These are phyloP conservation scores for Scedosporium boydii DNA, from an alignment of 2,329 filamentous ascomycete genomes.

Conservation along the genomic window DNA sequence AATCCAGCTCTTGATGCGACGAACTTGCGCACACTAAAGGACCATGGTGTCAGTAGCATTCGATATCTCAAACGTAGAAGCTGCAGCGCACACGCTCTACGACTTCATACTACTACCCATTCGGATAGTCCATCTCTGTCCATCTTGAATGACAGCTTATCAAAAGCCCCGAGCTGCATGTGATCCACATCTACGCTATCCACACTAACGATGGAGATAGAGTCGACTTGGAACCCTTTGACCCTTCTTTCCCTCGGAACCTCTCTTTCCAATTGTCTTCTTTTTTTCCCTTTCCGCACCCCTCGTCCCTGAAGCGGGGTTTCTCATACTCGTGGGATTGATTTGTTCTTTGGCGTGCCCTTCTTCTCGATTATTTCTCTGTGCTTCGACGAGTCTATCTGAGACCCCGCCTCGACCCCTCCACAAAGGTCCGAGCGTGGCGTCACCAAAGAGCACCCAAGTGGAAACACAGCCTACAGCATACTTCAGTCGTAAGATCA, in stretches of 20 bases:
- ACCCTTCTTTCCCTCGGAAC: not conserved
- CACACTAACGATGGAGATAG: not conserved
- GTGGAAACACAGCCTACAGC: not conserved
- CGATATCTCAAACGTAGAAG: not conserved
- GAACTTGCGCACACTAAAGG: too few species aligned
- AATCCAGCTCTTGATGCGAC: too few species aligned
- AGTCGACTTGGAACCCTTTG: not conserved
- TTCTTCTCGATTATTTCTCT: not conserved
- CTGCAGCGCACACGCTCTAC: not conserved
- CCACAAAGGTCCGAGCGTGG: not conserved
- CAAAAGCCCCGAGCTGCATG: not conserved
- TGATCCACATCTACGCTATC: not conserved
- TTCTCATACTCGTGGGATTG: not conserved
- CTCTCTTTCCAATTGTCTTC: not conserved
- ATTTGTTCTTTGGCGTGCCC: not conserved
- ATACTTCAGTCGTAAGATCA: not conserved
- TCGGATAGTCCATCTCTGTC: not conserved
- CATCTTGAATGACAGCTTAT: not conserved
- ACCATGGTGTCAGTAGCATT: too few species aligned
- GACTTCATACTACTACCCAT: not conserved
- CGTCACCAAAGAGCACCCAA: not conserved
- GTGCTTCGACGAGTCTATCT: not conserved
- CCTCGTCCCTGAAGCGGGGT: not conserved
- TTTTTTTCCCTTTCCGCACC: not conserved
- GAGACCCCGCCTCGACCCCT: not conserved